Conservation (phyloP, 768 basidiomycete species). For the Amanita subjunquillea region DNA sequence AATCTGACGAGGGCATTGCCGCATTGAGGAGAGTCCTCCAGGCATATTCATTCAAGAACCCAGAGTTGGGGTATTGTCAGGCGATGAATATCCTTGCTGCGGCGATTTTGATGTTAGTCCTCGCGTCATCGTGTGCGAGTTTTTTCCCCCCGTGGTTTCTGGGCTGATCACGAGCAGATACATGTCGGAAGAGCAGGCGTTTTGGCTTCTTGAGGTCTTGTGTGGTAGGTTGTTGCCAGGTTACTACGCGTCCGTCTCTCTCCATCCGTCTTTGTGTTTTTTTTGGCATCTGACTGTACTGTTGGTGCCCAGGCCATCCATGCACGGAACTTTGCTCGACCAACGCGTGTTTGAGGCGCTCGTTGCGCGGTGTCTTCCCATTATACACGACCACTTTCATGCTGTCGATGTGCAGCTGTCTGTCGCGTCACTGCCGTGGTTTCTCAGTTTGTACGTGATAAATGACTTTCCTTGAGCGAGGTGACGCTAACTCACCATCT, state of each 20-base stretch:
- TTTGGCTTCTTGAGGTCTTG: slow-evolving; percentile 92
- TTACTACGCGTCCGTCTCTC: slow-evolving; percentile 73
- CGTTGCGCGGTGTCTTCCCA: slow-evolving; percentile 80
- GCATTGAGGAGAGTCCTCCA: slow-evolving; percentile 84
- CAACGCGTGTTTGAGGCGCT: slow-evolving; percentile 96
- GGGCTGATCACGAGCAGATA: slow-evolving; percentile 43
- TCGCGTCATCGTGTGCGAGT: not conserved
- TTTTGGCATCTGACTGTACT: no score
- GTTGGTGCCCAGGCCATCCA: slow-evolving; percentile 59
- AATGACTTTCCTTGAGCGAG: no score
- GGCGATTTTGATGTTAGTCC: slow-evolving; percentile 78
- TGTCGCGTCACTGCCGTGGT: slow-evolving; percentile 96
- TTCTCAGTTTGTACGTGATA: slow-evolving; percentile 75
- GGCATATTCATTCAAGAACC: slow-evolving; percentile 93
- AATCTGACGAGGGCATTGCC: slow-evolving; percentile 76
- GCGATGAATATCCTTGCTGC: slow-evolving; percentile 98
- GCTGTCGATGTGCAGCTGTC: slow-evolving; percentile 92
- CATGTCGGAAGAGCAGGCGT: slow-evolving; percentile 98
- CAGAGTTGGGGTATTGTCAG: slow-evolving; percentile 94
- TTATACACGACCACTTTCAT: slow-evolving; percentile 90
- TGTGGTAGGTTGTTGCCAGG: slow-evolving; percentile 93
- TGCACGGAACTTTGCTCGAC: slow-evolving; percentile 98
- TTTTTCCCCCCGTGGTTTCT: not conserved
- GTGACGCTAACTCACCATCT: no score
- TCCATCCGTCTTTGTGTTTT: no score